Evolutionary conservation across 805 yeast species (phyloP).

Genomic region (Candida nanaspora): DNA sequence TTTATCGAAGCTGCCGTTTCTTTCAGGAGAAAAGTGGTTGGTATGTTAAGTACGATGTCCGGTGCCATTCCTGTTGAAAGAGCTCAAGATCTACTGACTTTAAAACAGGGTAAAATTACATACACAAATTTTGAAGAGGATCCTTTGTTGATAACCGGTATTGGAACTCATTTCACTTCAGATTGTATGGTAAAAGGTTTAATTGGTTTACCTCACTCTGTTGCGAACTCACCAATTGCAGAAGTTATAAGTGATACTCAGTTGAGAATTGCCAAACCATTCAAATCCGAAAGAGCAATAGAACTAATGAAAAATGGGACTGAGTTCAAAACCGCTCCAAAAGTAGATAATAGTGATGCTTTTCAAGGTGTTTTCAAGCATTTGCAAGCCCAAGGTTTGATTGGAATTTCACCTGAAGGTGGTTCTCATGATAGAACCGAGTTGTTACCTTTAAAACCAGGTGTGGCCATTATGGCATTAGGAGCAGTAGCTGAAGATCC

Average conservation of each 20-base stretch:
- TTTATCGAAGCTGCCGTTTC: slow-evolving; percentile 85
- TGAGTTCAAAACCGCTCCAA: slow-evolving; percentile 61
- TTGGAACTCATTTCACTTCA: slow-evolving; percentile 55
- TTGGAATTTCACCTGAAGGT: slow-evolving; percentile 97
- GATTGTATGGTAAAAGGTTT: slow-evolving; percentile 63
- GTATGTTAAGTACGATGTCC: slow-evolving; percentile 66
- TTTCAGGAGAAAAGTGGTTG: slow-evolving; percentile 59
- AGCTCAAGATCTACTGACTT: slow-evolving; percentile 72
- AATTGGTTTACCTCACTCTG: slow-evolving; percentile 67
- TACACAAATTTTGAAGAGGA: slow-evolving; percentile 41
- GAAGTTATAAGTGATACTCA: slow-evolving; percentile 67
- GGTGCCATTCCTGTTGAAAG: slow-evolving; percentile 87
- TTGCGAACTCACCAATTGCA: slow-evolving; percentile 68
- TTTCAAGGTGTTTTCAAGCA: slow-evolving; percentile 78
- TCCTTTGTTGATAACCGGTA: slow-evolving; percentile 55
- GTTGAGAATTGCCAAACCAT: slow-evolving; percentile 59
- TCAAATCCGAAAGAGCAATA: slow-evolving; percentile 44
- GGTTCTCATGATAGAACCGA: slow-evolving; percentile 98
- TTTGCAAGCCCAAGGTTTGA: slow-evolving; percentile 59
- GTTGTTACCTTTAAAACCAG: slow-evolving; percentile 87
- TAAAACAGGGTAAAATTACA: slow-evolving; percentile 44
- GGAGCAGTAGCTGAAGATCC: slow-evolving; percentile 81
- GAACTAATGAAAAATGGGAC: slow-evolving; percentile 45
- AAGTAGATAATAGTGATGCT: slow-evolving; percentile 75
- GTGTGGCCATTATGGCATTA: slow-evolving; percentile 95